Base-by-base conservation (phyloP, 805 yeast genomes). In the Ogataea wickerhamii region DNA sequence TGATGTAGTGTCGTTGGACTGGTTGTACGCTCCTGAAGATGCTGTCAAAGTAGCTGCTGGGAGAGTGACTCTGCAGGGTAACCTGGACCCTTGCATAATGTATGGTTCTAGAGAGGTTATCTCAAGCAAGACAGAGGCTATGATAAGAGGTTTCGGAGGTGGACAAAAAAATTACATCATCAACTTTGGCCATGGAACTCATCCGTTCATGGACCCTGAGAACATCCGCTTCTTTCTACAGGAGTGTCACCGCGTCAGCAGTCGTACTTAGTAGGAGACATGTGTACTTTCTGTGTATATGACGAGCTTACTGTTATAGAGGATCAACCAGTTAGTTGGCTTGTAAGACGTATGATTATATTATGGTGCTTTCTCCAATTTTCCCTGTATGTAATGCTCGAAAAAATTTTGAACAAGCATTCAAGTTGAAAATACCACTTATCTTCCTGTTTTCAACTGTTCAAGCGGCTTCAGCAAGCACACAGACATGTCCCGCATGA, bases 181-280 rank as follows among this genome's bases (percentile, higher is more conserved):
- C 52, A 93, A 93, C 68, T 85, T 93, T 56, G 98, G 98, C 32
- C 98, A 93, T 54, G 98, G 98, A 13, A 93, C 98, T 17, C 97
- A 88, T 60, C 98, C 98, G 17, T 87, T 86, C 66, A 88, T 93
- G 95, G 83, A 87, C 47, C 96, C 98, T 8, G 95, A 85, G 48
- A 83, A 83, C 61, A 76, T 93, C 45, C 80, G 77, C 43, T 86
- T 78, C 64, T 93, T 93, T 67, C 69, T 93, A 56, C 68, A 87
- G 62, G 96, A 87, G 61, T 83, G 93, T 52, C 95, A 87, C 60
- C 75, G 89, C 53, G 61, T 84, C 37, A 95, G 95, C 18, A 49
- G 53, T 32, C 24, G 14, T 8, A 22, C 25, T 12, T 12, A 22
- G 25, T 22, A 12, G 12, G 12, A 22, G 12, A 22, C 8, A 22